Percentiles rank a stretch among this genome's conserved stretches.
Evolutionary conservation across 202 grass and related monocot genomes (phyloP).

Genomic region (Bolboschoenoplectus hybrid): DNA sequence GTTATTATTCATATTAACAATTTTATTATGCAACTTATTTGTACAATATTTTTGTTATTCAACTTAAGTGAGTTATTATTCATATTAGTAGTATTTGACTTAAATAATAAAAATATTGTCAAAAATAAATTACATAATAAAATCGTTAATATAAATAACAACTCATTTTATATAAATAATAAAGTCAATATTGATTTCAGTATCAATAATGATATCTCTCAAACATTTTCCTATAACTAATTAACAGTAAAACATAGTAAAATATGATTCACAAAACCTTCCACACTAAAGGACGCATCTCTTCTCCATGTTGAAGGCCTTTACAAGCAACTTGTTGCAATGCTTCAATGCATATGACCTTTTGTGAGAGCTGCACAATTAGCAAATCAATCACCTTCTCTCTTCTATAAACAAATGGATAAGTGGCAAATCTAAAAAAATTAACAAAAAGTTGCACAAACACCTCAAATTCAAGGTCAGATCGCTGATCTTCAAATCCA

Average conservation of each 20-base stretch:
- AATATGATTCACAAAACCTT: slow-evolving; percentile 43
- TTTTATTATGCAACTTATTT: no score
- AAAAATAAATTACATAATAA: no score
- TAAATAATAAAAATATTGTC: no score
- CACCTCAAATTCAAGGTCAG: slow-evolving; percentile 42
- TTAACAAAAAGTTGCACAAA: background rate
- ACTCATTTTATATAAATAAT: no score
- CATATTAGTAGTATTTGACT: no score
- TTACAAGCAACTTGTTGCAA: slow-evolving; percentile 43
- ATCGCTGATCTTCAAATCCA: slow-evolving; percentile 31
- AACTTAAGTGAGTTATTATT: no score
- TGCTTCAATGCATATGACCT: slow-evolving; percentile 48
- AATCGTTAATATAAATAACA: no score
- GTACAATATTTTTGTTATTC: no score
- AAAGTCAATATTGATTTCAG: no score
- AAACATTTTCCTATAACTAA: background rate
- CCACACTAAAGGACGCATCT: slow-evolving; percentile 48
- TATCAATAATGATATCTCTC: no score
- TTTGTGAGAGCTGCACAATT: slow-evolving; percentile 44
- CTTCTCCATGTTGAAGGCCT: slow-evolving; percentile 41
- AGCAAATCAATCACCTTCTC: background rate
- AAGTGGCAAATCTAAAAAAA: background rate
- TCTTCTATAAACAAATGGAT: background rate
- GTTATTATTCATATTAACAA: no score
- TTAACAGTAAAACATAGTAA: background rate